Conservation (phyloP, 257 asterid genomes). For the Solanum acaule region DNA sequence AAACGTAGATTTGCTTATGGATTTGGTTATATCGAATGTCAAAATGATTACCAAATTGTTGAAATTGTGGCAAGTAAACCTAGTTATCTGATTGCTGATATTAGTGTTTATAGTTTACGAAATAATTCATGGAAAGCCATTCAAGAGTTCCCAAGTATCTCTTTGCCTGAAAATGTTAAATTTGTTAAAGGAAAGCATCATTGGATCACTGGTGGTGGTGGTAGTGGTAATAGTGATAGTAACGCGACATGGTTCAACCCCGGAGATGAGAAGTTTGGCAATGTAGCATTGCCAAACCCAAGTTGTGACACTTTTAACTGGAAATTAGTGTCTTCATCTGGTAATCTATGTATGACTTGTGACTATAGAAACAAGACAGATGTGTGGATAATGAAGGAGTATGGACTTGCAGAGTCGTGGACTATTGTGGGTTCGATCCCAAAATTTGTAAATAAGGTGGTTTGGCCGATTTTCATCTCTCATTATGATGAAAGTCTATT, state of each 20-base stretch:
- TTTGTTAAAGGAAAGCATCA: constrained; percentile 12
- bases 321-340: background rate
- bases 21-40: constrained; percentile 29
- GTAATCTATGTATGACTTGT: background rate
- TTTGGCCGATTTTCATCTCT: background rate
- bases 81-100: background rate
- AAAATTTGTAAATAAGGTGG: background rate
- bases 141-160: background rate
- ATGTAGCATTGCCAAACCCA: background rate
- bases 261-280: background rate
- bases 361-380: background rate
- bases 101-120: constrained; percentile 14
- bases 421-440: background rate
- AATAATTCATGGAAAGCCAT: constrained; percentile 11
- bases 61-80: background rate
- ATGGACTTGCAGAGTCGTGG: background rate
- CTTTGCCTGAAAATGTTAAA: background rate
- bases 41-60: constrained; percentile 25
- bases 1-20: constrained; percentile 7
- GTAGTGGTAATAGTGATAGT: background rate
- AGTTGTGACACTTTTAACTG: background rate
- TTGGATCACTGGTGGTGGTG: too few species aligned
- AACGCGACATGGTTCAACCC: background rate
- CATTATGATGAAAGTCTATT: background rate
- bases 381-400: background rate